phyloP scores from a whole-genome alignment of 495 filamentous ascomycete species.

The Talaromyces nanjingensis region DNA sequence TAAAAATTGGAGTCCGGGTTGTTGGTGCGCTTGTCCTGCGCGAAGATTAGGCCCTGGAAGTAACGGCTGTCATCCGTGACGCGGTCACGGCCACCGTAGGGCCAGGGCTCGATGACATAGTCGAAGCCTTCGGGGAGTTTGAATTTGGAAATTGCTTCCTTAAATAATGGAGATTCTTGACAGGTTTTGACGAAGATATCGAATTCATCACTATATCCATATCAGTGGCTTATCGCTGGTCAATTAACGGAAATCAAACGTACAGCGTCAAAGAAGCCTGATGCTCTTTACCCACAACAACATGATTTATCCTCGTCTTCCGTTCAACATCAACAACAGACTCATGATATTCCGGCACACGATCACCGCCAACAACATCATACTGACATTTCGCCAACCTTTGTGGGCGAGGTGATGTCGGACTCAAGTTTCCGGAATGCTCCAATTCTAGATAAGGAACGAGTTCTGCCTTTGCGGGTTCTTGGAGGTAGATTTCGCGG shows the following conservation, averaged over 20 bases:
- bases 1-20: constrained; percentile 63
- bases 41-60: constrained; percentile 47
- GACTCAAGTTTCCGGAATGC: constrained; percentile 39
- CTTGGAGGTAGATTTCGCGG: constrained; percentile 45
- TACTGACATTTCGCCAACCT: constrained; percentile 59
- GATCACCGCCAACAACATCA: constrained; percentile 54
- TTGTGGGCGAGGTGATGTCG: constrained; percentile 42
- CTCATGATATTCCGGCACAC: constrained; percentile 52
- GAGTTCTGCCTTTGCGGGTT: constrained; percentile 42
- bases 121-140: constrained; percentile 55
- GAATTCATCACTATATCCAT: constrained; percentile 48
- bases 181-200: constrained; percentile 55
- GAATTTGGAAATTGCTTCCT: constrained; percentile 53
- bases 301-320: constrained; percentile 40
- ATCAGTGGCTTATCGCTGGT: constrained; percentile 7
- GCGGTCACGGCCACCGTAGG: constrained; percentile 56
- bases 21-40: constrained; percentile 28
- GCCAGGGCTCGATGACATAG: constrained; percentile 65
- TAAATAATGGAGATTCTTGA: constrained; percentile 52
- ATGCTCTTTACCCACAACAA: constrained; percentile 48
- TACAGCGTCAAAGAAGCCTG: constrained; percentile 58
- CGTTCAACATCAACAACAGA: constrained; percentile 53
- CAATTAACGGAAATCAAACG: constrained; percentile 15
- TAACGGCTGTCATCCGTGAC: constrained; percentile 48
- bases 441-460: constrained; percentile 42